Conservation (phyloP, 1,139 yeast genomes). For the Taphrina confusa region DNA sequence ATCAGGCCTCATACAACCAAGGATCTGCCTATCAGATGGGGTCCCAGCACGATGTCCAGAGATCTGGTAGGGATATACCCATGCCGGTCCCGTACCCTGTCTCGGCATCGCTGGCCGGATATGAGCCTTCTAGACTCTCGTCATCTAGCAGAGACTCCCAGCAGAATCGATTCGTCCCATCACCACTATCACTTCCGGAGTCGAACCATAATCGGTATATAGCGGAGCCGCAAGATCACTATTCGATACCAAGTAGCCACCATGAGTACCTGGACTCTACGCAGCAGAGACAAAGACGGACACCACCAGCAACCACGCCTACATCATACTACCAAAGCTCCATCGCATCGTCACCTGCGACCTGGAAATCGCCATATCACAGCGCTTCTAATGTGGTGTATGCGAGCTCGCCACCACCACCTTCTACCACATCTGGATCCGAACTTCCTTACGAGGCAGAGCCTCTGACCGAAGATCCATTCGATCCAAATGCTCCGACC, state of each 20-base stretch:
- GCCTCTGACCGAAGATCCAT: conserved; percentile 14
- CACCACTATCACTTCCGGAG: background rate
- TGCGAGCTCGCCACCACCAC: conserved; percentile 13
- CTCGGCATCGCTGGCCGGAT: background rate
- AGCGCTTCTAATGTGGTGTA: background rate
- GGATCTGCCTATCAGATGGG: background rate
- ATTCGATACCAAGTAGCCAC: background rate
- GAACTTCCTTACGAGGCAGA: conserved; percentile 11
- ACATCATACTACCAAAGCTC: conserved; percentile 13
- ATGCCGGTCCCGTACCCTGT: conserved; percentile 3
- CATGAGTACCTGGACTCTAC: background rate
- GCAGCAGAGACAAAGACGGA: background rate
- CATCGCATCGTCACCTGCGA: conserved; percentile 4
- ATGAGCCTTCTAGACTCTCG: background rate
- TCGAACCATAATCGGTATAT: conserved; percentile 2
- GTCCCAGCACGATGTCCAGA: background rate
- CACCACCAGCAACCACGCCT: conserved; percentile 1
- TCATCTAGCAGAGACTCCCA: conserved; percentile 1
- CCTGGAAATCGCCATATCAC: conserved; percentile 14
- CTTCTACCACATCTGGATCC: conserved; percentile 10
- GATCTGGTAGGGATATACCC: background rate
- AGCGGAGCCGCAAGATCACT: conserved; percentile 31
- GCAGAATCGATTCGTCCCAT: background rate
- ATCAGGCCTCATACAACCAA: conserved; percentile 16
- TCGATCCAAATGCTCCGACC: conserved; percentile 8